phyloP scores from a whole-genome alignment of 139 green algal species.

The Coelastrella sp. region DNA sequence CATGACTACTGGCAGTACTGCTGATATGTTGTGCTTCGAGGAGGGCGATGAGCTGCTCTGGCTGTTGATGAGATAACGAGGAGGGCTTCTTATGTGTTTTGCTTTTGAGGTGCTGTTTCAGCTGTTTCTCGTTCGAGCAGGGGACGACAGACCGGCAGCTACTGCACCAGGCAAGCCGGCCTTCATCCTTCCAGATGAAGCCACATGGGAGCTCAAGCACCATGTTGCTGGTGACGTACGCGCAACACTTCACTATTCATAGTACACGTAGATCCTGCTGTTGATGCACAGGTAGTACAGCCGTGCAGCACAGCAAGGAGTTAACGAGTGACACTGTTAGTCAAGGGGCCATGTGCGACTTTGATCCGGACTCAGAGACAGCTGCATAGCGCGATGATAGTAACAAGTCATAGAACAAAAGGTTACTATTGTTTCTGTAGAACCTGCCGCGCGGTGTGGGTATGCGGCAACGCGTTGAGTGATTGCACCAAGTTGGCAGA shows the following conservation, averaged over 20 bases:
- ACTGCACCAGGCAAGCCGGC: constrained; percentile 13
- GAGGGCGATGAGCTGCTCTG: neutral
- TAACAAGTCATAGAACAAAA: neutral
- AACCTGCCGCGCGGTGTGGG: neutral
- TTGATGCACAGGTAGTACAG: neutral
- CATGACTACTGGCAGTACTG: too few relatives aligned
- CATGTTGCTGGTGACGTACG: too few relatives aligned
- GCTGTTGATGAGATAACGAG: neutral
- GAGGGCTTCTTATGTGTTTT: neutral
- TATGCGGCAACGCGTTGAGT: too few relatives aligned
- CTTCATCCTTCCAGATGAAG: neutral
- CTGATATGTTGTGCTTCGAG: too few relatives aligned
- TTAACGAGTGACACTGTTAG: constrained; percentile 25
- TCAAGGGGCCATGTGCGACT: neutral
- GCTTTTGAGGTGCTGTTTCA: constrained; percentile 12
- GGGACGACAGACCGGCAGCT: constrained; percentile 2
- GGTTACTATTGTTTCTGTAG: neutral
- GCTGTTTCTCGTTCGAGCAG: neutral
- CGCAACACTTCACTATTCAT: too few relatives aligned
- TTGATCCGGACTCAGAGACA: too few relatives aligned
- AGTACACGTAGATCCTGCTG: too few relatives aligned
- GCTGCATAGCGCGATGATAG: neutral
- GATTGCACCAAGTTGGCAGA: too few relatives aligned
- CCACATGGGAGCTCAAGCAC: neutral
- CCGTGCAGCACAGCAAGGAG: too few relatives aligned